Base-by-base conservation (phyloP, 208 protist genomes). In the Strigomonas galati region DNA sequence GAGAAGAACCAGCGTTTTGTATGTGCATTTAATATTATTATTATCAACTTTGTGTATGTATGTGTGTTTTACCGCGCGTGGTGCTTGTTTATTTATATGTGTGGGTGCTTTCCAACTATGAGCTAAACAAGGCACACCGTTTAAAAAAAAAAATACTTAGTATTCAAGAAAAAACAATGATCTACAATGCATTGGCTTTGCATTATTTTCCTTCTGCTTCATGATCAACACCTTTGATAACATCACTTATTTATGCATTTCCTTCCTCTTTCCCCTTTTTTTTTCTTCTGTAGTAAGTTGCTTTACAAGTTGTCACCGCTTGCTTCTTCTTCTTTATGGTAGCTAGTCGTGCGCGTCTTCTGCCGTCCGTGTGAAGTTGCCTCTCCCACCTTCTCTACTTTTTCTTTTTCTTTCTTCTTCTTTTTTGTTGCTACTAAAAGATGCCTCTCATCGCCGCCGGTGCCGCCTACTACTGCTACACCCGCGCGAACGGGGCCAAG, bases 251-350 rank as follows among this genome's bases (percentile, higher is more conserved):
- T 65, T 37, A 10, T 28, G 0, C 35, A 53, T 21, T 57, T 67
- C 37, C 59, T 72, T 48, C 40, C 59, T 60, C n/a, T 57, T 62
- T 49, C n/a, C 46, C 37, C 21, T 51, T 63, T 48, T 61, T 19
- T 24, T 26, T 15, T 61, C 31, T n/a, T 49, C 44, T 49, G 44
- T 23, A 44, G 14, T 44, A 6, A 44, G 37, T n/a, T n/a, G n/a
- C n/a, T n/a, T n/a, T n/a, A n/a, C n/a, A n/a, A n/a, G n/a, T n/a
- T n/a, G n/a, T n/a, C 37, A 44, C n/a, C 46, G 21, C 21, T 51
- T 63, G 27, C 44, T 19, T 24, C 10, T 15, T 61, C 31, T n/a
- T 49, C 44, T 49, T 3, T 23, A 49, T 23, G 44, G 4, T 23
- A 24, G 44, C n/a, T 3, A n/a, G 3, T 15, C 44, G 17, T 49